Conservation (phyloP, 345 rosid genomes). For the Xanthoceras sorbifolium region DNA sequence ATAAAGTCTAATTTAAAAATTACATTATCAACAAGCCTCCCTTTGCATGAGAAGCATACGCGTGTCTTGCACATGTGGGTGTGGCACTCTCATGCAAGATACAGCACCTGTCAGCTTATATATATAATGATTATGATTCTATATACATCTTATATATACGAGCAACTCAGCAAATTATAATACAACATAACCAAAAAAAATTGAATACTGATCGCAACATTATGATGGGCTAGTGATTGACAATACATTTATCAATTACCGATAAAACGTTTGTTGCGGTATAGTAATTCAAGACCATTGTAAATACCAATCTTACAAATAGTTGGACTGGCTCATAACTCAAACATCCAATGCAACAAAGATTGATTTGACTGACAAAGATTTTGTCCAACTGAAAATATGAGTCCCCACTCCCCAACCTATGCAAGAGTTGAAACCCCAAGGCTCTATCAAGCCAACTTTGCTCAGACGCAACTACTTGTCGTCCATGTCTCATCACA, state of each 20-base stretch:
- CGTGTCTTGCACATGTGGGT: not conserved
- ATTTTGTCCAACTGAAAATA: not conserved
- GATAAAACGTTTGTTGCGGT: not conserved
- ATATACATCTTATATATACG: not conserved
- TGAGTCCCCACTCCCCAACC: not conserved
- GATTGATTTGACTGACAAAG: not conserved
- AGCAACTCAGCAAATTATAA: not conserved
- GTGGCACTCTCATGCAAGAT: not conserved
- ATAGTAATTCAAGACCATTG: not conserved
- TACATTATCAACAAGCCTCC: not conserved
- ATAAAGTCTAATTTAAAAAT: not conserved
- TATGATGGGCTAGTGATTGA: not conserved
- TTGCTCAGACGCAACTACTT: not conserved
- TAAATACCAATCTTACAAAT: not conserved
- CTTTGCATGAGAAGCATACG: not conserved
- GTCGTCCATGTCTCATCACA: not conserved
- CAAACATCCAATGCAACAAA: not conserved
- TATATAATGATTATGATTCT: not conserved
- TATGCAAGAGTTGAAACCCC: constrained; percentile 7
- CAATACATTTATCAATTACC: not conserved
- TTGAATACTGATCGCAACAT: not conserved
- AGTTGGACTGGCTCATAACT: not conserved
- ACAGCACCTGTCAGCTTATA: not conserved
- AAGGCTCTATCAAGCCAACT: not conserved
- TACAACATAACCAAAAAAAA: not conserved